Conservation (phyloP, 2,329 filamentous ascomycete genomes). For the Lecanicillium sp. region DNA sequence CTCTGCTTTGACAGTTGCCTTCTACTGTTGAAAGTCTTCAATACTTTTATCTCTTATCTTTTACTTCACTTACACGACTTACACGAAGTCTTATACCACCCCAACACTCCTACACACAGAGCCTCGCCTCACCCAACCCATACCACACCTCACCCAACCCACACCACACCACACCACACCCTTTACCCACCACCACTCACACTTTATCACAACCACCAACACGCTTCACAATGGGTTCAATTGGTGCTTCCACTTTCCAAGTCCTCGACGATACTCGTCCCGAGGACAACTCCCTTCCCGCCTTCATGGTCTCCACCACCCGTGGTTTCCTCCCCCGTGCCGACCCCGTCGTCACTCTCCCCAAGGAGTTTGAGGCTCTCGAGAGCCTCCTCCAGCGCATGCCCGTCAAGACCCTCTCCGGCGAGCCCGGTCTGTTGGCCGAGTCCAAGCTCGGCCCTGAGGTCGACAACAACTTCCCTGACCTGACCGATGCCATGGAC, state of each 20-base stretch:
- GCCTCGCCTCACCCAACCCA: slow-evolving; percentile 6
- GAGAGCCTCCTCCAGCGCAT: slow-evolving; percentile 68
- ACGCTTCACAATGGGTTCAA: slow-evolving; percentile 35
- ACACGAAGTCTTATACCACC: too few relatives aligned
- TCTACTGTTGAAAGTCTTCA: not conserved
- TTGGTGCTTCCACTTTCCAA: slow-evolving; percentile 40
- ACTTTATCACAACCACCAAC: slow-evolving; percentile 3
- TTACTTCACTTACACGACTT: slow-evolving; percentile 11
- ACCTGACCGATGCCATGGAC: slow-evolving; percentile 68
- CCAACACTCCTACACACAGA: slow-evolving; percentile 7
- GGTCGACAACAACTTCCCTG: slow-evolving; percentile 68
- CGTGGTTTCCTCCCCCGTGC: slow-evolving; percentile 68
- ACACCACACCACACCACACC: slow-evolving; percentile 5
- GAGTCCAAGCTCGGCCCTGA: slow-evolving; percentile 65
- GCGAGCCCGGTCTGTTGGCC: slow-evolving; percentile 71
- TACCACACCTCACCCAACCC: slow-evolving; percentile 2
- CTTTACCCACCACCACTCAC: slow-evolving; percentile 10
- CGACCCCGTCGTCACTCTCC: slow-evolving; percentile 58
- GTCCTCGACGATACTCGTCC: slow-evolving; percentile 59
- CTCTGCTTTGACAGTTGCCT: not conserved
- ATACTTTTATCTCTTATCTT: slow-evolving; percentile 2
- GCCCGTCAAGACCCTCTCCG: slow-evolving; percentile 70
- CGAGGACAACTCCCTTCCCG: slow-evolving; percentile 56
- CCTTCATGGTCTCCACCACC: slow-evolving; percentile 74
- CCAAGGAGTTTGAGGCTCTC: slow-evolving; percentile 65